phyloP scores from a whole-genome alignment of 768 basidiomycete species.

The Boletus insuetus region DNA sequence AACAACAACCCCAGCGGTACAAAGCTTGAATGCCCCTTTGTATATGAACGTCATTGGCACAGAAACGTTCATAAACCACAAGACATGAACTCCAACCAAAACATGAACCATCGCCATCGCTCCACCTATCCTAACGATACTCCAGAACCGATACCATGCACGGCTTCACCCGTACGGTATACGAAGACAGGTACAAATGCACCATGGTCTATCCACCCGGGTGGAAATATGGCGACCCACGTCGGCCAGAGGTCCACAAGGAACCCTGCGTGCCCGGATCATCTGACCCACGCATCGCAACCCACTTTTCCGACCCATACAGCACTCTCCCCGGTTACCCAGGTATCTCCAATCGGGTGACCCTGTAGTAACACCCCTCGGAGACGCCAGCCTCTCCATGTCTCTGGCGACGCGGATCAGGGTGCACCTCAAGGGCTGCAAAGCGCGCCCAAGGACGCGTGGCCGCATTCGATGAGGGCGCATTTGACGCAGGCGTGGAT shows the following conservation, averaged over 20 bases:
- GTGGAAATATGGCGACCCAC: constrained; percentile 4
- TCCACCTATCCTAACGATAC: not conserved
- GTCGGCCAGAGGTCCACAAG: not conserved
- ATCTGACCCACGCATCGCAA: not conserved
- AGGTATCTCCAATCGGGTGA: not conserved
- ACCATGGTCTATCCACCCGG: constrained; percentile 9
- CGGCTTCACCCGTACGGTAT: constrained; percentile 10
- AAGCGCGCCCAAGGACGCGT: not conserved
- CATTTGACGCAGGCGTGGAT: constrained; percentile 14
- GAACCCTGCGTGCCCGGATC: not conserved
- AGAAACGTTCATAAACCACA: not conserved
- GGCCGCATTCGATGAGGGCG: constrained; percentile 1
- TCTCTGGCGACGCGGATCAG: not conserved
- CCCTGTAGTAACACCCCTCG: not conserved
- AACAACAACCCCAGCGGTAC: no score
- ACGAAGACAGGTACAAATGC: constrained; percentile 3
- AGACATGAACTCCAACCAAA: not conserved
- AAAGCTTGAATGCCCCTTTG: no score
- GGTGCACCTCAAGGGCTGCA: not conserved
- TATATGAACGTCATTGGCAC: not conserved
- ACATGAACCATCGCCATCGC: not conserved
- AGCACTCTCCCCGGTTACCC: not conserved
- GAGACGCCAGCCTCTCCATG: no score
- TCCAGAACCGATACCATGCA: not conserved
- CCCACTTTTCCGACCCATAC: not conserved